Percentiles rank a stretch among this genome's conserved stretches.
phyloP scores from a whole-genome alignment of 2,329 filamentous ascomycete species.

The Graphilbum sp. region DNA sequence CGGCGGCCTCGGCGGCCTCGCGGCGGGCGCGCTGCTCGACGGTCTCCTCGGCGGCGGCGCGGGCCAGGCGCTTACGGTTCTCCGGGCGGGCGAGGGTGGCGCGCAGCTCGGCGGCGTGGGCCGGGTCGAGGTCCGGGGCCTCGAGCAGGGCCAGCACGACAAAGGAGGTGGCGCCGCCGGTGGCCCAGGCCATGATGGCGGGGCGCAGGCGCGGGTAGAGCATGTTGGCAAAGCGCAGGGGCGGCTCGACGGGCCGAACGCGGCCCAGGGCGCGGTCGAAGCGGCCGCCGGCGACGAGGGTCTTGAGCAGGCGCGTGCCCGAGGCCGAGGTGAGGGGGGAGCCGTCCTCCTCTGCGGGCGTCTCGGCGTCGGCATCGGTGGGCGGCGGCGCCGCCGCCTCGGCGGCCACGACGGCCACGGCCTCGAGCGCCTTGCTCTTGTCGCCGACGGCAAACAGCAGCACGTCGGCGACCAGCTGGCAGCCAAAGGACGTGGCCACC shows the following conservation, averaged over 20 bases:
- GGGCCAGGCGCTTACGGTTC: conserved; percentile 54
- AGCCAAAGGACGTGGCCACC: conserved; percentile 62
- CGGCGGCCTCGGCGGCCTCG: conserved; percentile 26
- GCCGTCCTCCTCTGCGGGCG: not conserved
- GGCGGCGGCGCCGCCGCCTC: too few species aligned
- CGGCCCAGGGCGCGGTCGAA: conserved; percentile 63
- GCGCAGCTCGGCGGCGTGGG: conserved; percentile 47
- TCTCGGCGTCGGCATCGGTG: too few species aligned
- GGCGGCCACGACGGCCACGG: conserved; percentile 47
- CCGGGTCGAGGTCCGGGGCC: conserved; percentile 53
- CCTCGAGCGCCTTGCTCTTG: conserved; percentile 56
- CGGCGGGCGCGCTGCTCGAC: conserved; percentile 30
- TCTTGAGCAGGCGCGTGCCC: conserved; percentile 77
- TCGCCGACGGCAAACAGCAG: conserved; percentile 62
- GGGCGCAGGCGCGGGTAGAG: conserved; percentile 72
- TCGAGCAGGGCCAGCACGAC: conserved; percentile 72
- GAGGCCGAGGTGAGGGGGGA: conserved; percentile 46
- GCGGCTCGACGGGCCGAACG: conserved; percentile 54
- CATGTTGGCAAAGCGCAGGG: conserved; percentile 62
- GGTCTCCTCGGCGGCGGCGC: conserved; percentile 45
- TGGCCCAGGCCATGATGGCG: conserved; percentile 68
- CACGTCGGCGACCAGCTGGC: conserved; percentile 71
- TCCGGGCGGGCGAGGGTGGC: conserved; percentile 58
- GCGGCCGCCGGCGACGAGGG: conserved; percentile 73
- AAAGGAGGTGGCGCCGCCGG: conserved; percentile 61